A percentile compares a stretch with the other conserved stretches of the same genome.
phyloP scores from a whole-genome alignment of 192 early-diverging fungal species.

The Backusella morwellensis region DNA sequence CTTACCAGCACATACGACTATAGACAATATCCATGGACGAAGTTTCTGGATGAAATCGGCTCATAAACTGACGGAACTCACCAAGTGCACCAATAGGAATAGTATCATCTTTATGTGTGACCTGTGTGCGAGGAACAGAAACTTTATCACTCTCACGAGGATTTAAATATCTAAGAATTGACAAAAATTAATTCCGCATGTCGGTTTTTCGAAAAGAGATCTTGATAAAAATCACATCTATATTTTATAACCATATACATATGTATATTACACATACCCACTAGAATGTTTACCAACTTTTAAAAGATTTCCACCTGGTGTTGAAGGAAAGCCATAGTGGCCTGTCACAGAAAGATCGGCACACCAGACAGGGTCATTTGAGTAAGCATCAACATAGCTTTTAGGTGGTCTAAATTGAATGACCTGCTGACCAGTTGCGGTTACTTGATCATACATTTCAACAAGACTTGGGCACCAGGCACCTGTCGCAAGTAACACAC shows the following conservation, averaged over 20 bases:
- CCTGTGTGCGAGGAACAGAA: slow-evolving; percentile 37
- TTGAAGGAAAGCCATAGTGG: slow-evolving; percentile 50
- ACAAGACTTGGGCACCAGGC: slow-evolving; percentile 46
- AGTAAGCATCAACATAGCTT: neutral
- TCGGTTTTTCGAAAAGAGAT: neutral
- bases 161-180: slow-evolving; percentile 37
- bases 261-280: slow-evolving; percentile 9
- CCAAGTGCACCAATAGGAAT: slow-evolving; percentile 39
- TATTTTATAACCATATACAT: neutral
- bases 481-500: slow-evolving; percentile 43
- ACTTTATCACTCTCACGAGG: slow-evolving; percentile 19
- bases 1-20: slow-evolving; percentile 46
- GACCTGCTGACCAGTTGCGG: slow-evolving; percentile 48
- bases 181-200: neutral
- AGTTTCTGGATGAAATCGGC: slow-evolving; percentile 33
- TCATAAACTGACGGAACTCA: slow-evolving; percentile 36
- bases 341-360: slow-evolving; percentile 46
- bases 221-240: neutral
- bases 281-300: slow-evolving; percentile 47
- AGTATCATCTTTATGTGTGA: slow-evolving; percentile 18
- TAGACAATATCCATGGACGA: slow-evolving; percentile 26
- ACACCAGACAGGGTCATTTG: slow-evolving; percentile 46
- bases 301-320: slow-evolving; percentile 29
- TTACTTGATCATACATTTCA: slow-evolving; percentile 31
- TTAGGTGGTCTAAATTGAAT: slow-evolving; percentile 41